Evolutionary conservation across 2,329 filamentous ascomycete genomes (phyloP), one percentile per base, ranked within the genome.

Genomic region (Aspergillus sp.): DNA sequence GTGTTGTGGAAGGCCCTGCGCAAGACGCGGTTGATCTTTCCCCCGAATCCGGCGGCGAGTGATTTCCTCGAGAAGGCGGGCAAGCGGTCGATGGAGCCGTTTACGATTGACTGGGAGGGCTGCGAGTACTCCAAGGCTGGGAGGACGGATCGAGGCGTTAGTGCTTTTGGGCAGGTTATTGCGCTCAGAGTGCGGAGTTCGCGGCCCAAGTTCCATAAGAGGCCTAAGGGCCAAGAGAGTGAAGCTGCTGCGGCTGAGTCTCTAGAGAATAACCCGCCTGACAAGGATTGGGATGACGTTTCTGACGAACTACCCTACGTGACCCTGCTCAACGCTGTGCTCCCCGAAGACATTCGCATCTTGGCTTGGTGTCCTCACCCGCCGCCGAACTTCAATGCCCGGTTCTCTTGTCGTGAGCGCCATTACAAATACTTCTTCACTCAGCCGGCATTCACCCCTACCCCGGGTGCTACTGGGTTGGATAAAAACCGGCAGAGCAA

Each of bases 381-480:
- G 11, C 85, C 88, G 0, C 62, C 72, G 6, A 74, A 75, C 40
- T 98, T 98, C 59, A 86, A 84, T 20, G 91, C 91, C 4, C 79
- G 91, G 25, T 95, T 95, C 69, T 86, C 83, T 33, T 98, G 91
- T 61, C 77, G 81, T 40, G 86, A 95, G 61, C 74, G 91, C 14
- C 80, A 83, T 44, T 98, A 98, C 65, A 79, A 85, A 36, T 98
- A 98, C 63, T 96, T 94, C 68, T 98, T 98, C 66, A 96, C 91
- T 0, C 86, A 95, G 55, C 91, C 91, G 0, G 84, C 82, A 1
- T 94, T 86, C 52, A 66, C 76, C 2, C 86, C 86, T 0, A 68
- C 74, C 4, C 76, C 80, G 1, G 63, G 69, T 1, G 52, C 68
- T 13, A 40, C 71, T 24, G 74, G 72, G 4, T 58, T 74, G 28